Base-by-base conservation (phyloP, 208 protist species). In the Kentomonas sorsogonicus region DNA sequence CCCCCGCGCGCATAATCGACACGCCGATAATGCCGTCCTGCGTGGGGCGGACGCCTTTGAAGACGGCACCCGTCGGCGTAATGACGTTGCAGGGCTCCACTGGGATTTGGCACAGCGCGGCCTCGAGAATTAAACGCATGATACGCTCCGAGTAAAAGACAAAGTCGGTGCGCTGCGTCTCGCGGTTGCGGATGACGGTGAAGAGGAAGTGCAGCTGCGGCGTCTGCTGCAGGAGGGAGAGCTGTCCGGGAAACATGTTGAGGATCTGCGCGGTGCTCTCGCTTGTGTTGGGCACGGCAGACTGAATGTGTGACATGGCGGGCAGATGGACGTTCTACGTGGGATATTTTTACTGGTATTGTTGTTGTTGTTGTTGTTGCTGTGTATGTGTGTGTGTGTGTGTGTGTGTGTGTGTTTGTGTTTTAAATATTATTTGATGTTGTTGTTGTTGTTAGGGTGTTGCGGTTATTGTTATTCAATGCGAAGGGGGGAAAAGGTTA, bases 121-220 rank as follows among this genome's bases (percentile, higher is more conserved):
- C 69, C 72, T 99, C 97, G 44, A 98, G 74, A 10, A 98, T 78
- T 1, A 98, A 72, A 13, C 89, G 91, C 53, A 98, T 97, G 36
- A 99, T 89, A 30, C 97, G 88, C 64, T 98, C 93, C 15, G 89
- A 79, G 81, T 98, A 98, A 60, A 98, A 98, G 34, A 99, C 83
- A 71, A 99, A 99, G 53, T 98, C 96, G 7, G 93, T 89, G 40
- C 93, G 81, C 40, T 67, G 60, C 1, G 94, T 98, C 16, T 94
- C 76, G 22, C 67, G 50, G 60, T 98, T 77, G 26, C 97, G 79
- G 43, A 99, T 97, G 2, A 97, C 84, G n/a, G 96, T 98, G 53
- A 96, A 92, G 43, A 98, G 67, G 43, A 89, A 94, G 59, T 79
- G 73, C 48, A 98, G 66, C 72, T 98, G 96, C 29, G 65, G 76